Evolutionary conservation across 163 green algal species (phyloP).

Genomic region (Chlamydomonas reinhardtii): DNA sequence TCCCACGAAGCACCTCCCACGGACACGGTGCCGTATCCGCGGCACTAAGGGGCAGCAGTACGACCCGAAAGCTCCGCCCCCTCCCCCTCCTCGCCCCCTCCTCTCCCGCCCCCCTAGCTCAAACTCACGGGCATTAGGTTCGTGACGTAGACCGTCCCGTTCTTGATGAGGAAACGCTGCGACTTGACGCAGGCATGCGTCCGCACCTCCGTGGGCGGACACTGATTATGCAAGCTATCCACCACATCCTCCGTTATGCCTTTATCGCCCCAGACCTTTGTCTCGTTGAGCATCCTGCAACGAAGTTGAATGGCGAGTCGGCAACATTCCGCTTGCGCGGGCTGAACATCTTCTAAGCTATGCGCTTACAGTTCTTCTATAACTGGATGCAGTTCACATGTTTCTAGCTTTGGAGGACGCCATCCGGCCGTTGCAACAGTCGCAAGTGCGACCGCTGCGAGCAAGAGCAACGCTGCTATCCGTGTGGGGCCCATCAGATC

Average conservation of each 20-base stretch:
- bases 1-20: too few relatives aligned
- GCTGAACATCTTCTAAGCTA: not conserved
- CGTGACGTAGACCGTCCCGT: slow-evolving; percentile 34
- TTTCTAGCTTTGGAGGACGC: not conserved
- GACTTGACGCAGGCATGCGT: slow-evolving; percentile 34
- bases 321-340: too few relatives aligned
- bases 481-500: too few relatives aligned
- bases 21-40: too few relatives aligned
- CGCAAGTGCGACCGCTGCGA: not conserved
- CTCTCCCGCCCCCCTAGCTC: too few relatives aligned
- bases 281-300: slow-evolving; percentile 30
- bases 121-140: slow-evolving; percentile 28
- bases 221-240: not conserved
- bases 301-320: too few relatives aligned
- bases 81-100: too few relatives aligned
- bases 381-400: slow-evolving; percentile 32
- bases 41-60: too few relatives aligned
- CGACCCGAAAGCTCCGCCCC: too few relatives aligned
- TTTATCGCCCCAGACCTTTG: slow-evolving; percentile 3
- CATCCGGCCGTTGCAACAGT: not conserved
- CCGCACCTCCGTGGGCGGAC: not conserved
- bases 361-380: slow-evolving; percentile 29
- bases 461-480: not conserved
- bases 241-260: slow-evolving; percentile 37
- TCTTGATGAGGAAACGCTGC: slow-evolving; percentile 37